Conservation (phyloP, 2,329 filamentous ascomycete species). For the Endocalyx cinctus region DNA sequence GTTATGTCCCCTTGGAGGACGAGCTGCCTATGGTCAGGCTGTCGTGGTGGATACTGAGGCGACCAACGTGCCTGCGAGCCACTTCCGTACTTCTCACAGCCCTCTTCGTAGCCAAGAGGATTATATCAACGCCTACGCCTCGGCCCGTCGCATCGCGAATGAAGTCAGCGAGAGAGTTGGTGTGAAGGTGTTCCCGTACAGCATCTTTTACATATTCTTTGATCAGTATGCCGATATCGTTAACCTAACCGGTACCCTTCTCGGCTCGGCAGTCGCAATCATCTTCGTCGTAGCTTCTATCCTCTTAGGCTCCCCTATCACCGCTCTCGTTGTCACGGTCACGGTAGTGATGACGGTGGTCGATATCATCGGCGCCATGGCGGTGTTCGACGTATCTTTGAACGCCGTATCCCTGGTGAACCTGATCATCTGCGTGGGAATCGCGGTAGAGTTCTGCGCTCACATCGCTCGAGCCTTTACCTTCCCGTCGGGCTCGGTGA, state of each 20-base stretch:
- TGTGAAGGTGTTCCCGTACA: slow-evolving; percentile 90
- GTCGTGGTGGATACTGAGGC: slow-evolving; percentile 69
- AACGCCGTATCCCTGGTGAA: slow-evolving; percentile 97
- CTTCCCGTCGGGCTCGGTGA: slow-evolving; percentile 78
- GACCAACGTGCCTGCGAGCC: slow-evolving; percentile 70
- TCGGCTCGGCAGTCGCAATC: slow-evolving; percentile 78
- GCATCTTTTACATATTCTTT: slow-evolving; percentile 98
- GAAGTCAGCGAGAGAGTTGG: slow-evolving; percentile 68
- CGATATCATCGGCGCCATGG: slow-evolving; percentile 95
- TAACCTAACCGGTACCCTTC: slow-evolving; percentile 69
- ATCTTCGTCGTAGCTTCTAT: slow-evolving; percentile 77
- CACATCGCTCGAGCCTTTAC: slow-evolving; percentile 95
- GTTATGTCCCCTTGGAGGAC: slow-evolving; percentile 81
- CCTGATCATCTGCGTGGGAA: slow-evolving; percentile 93
- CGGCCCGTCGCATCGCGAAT: slow-evolving; percentile 80
- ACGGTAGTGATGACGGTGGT: slow-evolving; percentile 92
- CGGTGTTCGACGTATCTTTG: slow-evolving; percentile 77
- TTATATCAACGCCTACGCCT: slow-evolving; percentile 86
- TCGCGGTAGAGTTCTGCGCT: slow-evolving; percentile 94
- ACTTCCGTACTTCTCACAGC: slow-evolving; percentile 88
- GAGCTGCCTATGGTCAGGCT: slow-evolving; percentile 80
- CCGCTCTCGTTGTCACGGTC: slow-evolving; percentile 74
- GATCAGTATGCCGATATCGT: slow-evolving; percentile 92
- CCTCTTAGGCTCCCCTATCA: slow-evolving; percentile 78
- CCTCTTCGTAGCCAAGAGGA: slow-evolving; percentile 83